Percentiles rank a stretch among this genome's conserved stretches.
Conservation (phyloP, 768 basidiomycete species). For the Pilatotrama ljubarskyi region DNA sequence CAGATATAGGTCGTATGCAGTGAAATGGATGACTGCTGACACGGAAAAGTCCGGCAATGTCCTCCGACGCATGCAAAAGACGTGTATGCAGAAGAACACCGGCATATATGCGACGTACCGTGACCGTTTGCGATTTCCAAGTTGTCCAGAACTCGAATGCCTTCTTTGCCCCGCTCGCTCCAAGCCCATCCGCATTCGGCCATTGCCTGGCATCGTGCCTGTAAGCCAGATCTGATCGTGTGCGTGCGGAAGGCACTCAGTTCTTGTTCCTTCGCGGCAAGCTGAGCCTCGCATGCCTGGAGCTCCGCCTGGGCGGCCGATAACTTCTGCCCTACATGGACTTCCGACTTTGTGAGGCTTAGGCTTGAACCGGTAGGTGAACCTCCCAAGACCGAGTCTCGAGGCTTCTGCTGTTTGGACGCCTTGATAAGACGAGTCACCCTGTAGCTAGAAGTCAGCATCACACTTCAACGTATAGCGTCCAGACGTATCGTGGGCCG, state of each 20-base stretch:
- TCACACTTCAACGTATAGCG: too few species aligned
- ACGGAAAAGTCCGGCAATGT: not conserved
- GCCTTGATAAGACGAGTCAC: conserved; percentile 80
- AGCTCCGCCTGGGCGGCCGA: conserved; percentile 70
- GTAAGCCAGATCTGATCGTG: conserved; percentile 63
- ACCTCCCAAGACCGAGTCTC: conserved; percentile 35
- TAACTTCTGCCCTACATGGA: conserved; percentile 46
- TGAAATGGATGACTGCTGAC: not conserved
- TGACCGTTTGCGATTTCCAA: conserved; percentile 29
- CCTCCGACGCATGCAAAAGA: conserved; percentile 1
- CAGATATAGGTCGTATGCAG: not conserved
- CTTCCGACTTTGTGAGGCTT: conserved; percentile 35
- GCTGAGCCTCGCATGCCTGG: conserved; percentile 78
- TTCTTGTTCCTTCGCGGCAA: conserved; percentile 68
- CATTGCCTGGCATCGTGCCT: conserved; percentile 61
- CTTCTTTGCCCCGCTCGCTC: conserved; percentile 67
- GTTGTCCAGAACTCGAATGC: conserved; percentile 44
- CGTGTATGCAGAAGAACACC: not conserved
- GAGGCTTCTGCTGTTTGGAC: conserved; percentile 57
- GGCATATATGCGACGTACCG: conserved; percentile 27
- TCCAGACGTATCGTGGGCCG: too few species aligned
- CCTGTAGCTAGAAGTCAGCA: conserved; percentile 35
- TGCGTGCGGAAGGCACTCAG: conserved; percentile 52
- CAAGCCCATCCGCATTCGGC: conserved; percentile 69
- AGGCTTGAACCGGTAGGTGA: conserved; percentile 46